Percentiles rank a stretch among this genome's conserved stretches.
Evolutionary conservation across 1,284 basidiomycete species (phyloP).

Genomic region (Naganishia sp.): DNA sequence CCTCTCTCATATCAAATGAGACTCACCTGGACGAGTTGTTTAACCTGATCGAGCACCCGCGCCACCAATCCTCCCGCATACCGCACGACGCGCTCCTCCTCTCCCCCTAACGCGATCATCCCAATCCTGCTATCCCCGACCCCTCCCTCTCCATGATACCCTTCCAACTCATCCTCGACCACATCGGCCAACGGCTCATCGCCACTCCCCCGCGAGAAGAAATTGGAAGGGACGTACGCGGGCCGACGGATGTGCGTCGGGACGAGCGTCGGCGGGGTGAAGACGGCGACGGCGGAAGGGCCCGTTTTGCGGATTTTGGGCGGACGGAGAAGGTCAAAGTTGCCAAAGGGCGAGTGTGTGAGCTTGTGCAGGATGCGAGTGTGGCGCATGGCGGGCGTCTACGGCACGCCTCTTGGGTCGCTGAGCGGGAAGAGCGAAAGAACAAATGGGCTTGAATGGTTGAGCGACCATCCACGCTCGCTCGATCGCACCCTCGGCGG

Average conservation of each 20-base stretch:
- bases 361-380: background rate
- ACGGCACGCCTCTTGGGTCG: too few relatives aligned
- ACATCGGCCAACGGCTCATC: conserved; percentile 24
- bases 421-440: background rate
- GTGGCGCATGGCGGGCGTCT: background rate
- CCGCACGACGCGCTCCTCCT: conserved; percentile 63
- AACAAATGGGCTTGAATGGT: background rate
- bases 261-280: conserved; percentile 51
- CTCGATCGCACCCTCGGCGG: conserved; percentile 5
- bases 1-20: background rate
- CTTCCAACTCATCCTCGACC: conserved; percentile 32
- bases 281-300: background rate
- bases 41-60: conserved; percentile 63
- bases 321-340: conserved; percentile 28
- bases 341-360: conserved; percentile 19
- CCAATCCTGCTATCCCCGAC: conserved; percentile 58
- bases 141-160: conserved; percentile 56
- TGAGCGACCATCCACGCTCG: conserved; percentile 7
- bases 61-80: conserved; percentile 65
- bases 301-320: conserved; percentile 5
- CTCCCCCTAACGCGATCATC: conserved; percentile 61
- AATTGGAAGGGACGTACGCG: conserved; percentile 60
- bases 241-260: conserved; percentile 65
- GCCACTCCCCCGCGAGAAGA: conserved; percentile 41
- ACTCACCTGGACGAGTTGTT: conserved; percentile 62